Base-by-base conservation (phyloP, 768 basidiomycete species). In the Serendipita indica region DNA sequence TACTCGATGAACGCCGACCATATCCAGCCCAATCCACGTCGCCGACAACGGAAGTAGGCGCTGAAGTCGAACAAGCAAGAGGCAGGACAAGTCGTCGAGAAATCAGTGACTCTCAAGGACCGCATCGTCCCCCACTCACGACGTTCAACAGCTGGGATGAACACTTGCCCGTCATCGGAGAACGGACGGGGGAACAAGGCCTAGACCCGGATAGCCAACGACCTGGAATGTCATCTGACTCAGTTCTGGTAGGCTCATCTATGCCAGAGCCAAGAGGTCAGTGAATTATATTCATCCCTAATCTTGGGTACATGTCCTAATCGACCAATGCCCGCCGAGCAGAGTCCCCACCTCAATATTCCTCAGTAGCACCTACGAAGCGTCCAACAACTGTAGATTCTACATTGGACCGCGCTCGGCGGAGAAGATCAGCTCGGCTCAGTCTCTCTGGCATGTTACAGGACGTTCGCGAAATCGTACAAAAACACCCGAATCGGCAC, bases 1-100 rank as follows among this genome's bases (percentile, higher is more conserved):
- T 62, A 12, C 56, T 67, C 5, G 63, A 62, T 30, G 64, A 63
- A 27, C 58, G 58, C 1, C 61, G 60, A 4, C 61, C 61, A 28
- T 60, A 60, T 14, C 10, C 41, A 7, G 18, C 41, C 27, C 41
- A 43, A 43, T 25, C 27, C 5, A 2, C 18, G 41, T 43, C 41
- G 7, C 5, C 41, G 5, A 43, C 41, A n/a, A 25, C 18, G 41
- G 41, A 43, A 43, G 5, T 6, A n/a, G 41, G 18, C 7, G 16
- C 18, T 43, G 41, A 43, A 43, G 49, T 22, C 10, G 30, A 27
- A 10, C 3, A n/a, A 7, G 49, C 16, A 3, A 54, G 49, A 27
- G 49, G 49, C 20, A 54, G 49, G 30, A n/a, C 20, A 10, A 16
- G 16, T n/a, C 20, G 49, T 4, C 49, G 49, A 3, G 49, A 54